Conservation (phyloP, 805 yeast genomes). For the Blastobotrys peoriensis region DNA sequence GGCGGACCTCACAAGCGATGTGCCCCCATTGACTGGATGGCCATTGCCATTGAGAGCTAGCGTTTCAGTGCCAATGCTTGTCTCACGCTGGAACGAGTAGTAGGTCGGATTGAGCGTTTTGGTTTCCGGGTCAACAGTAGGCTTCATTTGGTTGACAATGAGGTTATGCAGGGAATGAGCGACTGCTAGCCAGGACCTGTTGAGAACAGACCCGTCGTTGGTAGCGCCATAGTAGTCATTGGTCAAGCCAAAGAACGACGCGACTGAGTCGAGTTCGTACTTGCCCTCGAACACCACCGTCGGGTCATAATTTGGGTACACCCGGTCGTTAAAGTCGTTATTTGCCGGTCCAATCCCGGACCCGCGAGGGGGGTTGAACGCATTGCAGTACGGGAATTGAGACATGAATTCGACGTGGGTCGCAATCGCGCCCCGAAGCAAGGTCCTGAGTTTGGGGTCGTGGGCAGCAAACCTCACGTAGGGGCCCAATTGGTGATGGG, state of each 20-base stretch:
- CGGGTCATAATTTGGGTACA: slow-evolving; percentile 68
- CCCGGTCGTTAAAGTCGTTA: slow-evolving; percentile 45
- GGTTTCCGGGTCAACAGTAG: slow-evolving; percentile 38
- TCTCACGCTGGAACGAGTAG: slow-evolving; percentile 68
- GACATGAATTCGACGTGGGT: slow-evolving; percentile 65
- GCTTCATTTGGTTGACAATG: slow-evolving; percentile 50
- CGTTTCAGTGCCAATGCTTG: slow-evolving; percentile 76
- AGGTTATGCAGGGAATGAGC: slow-evolving; percentile 45
- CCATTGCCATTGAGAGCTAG: slow-evolving; percentile 74
- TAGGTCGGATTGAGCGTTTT: slow-evolving; percentile 45
- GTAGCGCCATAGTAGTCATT: slow-evolving; percentile 52
- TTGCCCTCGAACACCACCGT: slow-evolving; percentile 80
- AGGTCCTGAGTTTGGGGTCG: slow-evolving; percentile 43
- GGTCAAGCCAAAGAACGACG: slow-evolving; percentile 69
- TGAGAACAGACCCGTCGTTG: slow-evolving; percentile 31
- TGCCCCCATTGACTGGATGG: slow-evolving; percentile 67
- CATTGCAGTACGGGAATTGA: slow-evolving; percentile 78
- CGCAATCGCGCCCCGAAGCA: slow-evolving; percentile 72
- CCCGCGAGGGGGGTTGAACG: slow-evolving; percentile 73
- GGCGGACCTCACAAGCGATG: slow-evolving; percentile 71
- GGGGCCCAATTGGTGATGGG: slow-evolving; percentile 75
- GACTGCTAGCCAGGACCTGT: slow-evolving; percentile 58
- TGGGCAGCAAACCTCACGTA: slow-evolving; percentile 56
- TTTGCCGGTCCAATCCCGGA: slow-evolving; percentile 38
- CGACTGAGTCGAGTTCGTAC: slow-evolving; percentile 80